These are phyloP conservation scores for Alternaria infectoria DNA, from an alignment of 2,329 filamentous ascomycete genomes.

Conservation along the genomic window DNA sequence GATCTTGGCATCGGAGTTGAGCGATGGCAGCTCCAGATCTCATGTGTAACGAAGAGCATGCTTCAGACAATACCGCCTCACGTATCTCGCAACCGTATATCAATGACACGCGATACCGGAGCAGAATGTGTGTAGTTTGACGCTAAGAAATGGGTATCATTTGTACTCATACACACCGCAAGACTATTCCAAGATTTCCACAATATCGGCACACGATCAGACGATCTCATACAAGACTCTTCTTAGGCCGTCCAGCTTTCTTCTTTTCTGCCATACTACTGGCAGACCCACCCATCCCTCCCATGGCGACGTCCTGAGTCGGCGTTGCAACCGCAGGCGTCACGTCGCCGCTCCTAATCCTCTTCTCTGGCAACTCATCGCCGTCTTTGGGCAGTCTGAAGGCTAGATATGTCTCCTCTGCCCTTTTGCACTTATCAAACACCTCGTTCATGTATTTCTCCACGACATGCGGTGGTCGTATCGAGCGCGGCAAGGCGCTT, in stretches of 20 bases:
- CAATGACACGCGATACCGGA: not conserved
- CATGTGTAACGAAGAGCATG: not conserved
- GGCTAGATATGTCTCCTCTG: conserved; percentile 62
- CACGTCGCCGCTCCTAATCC: conserved; percentile 24
- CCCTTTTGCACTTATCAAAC: conserved; percentile 63
- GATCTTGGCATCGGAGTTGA: conserved; percentile 10
- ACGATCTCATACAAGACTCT: conserved; percentile 23
- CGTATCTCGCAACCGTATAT: not conserved
- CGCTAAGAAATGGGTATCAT: conserved; percentile 20
- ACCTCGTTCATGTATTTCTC: conserved; percentile 49
- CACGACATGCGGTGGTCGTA: conserved; percentile 53
- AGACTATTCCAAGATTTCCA: not conserved
- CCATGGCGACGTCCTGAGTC: conserved; percentile 23
- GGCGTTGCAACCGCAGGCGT: conserved; percentile 29
- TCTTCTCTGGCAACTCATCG: conserved; percentile 30
- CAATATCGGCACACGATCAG: not conserved
- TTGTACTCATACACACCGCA: conserved; percentile 6
- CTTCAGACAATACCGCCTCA: not conserved
- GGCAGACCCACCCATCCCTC: conserved; percentile 7
- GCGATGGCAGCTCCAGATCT: not conserved
- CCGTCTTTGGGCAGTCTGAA: conserved; percentile 59
- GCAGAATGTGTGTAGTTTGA: not conserved
- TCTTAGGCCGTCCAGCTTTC: conserved; percentile 33
- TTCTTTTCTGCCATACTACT: conserved; percentile 24
- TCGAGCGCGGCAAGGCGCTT: conserved; percentile 59